These are phyloP conservation scores for Penicillium sp. DNA, from an alignment of 2,329 filamentous ascomycete genomes.

Conservation along the genomic window DNA sequence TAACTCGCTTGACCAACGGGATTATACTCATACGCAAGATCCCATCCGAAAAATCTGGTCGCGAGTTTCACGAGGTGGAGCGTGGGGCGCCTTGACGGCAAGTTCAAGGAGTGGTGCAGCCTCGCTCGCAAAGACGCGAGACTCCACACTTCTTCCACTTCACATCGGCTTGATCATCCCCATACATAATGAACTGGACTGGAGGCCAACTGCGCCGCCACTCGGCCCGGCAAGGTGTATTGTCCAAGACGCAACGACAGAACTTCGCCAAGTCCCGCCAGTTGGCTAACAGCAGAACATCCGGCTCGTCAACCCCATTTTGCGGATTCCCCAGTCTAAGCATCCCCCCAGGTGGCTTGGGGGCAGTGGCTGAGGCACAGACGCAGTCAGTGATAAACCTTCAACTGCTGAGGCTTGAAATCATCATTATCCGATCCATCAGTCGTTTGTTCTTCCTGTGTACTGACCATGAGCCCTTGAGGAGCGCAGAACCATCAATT, in stretches of 20 bases:
- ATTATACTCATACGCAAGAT: too few species aligned
- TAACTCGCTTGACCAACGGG: too few species aligned
- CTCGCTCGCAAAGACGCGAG: too few species aligned
- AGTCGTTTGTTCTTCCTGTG: too few species aligned
- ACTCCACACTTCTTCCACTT: not conserved
- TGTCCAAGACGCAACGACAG: conserved; percentile 31
- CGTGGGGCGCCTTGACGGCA: too few species aligned
- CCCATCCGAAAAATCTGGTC: too few species aligned
- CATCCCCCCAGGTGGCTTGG: not conserved
- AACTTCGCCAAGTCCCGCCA: conserved; percentile 34
- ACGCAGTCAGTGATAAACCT: conserved; percentile 9
- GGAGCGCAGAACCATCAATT: too few species aligned
- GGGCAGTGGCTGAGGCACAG: not conserved
- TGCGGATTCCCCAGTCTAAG: conserved; percentile 6
- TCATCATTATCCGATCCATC: too few species aligned
- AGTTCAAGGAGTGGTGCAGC: too few species aligned
- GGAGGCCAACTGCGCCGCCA: conserved; percentile 44
- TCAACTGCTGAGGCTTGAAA: too few species aligned
- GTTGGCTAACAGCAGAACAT: conserved; percentile 14
- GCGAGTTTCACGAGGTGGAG: too few species aligned
- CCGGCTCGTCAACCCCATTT: conserved; percentile 15
- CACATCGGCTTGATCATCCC: not conserved
- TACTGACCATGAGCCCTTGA: too few species aligned
- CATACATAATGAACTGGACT: conserved; percentile 44
- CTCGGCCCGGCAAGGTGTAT: conserved; percentile 30